Conservation (phyloP, 2,329 filamentous ascomycete genomes). For the Xylogone sp. region DNA sequence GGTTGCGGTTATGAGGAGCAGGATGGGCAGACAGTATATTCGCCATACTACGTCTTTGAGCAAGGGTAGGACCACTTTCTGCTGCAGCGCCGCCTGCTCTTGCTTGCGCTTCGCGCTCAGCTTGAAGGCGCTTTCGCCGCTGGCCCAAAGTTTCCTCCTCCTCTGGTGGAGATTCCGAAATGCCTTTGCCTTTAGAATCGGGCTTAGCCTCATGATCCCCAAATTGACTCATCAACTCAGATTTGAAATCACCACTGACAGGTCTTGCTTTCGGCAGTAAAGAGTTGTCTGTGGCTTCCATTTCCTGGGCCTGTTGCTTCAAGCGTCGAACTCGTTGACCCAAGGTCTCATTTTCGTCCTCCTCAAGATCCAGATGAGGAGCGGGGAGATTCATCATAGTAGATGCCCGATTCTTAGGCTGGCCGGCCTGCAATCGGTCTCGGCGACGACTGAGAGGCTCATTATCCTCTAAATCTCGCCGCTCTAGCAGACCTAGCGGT, state of each 20-base stretch:
- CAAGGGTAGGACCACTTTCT: slow-evolving; percentile 19
- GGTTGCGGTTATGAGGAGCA: slow-evolving; percentile 5
- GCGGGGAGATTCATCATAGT: slow-evolving; percentile 21
- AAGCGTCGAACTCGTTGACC: slow-evolving; percentile 62
- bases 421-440: slow-evolving; percentile 23
- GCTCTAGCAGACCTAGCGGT: slow-evolving; percentile 73
- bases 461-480: slow-evolving; percentile 83
- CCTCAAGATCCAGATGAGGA: slow-evolving; percentile 24
- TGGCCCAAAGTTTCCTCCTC: slow-evolving; percentile 79
- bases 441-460: slow-evolving; percentile 55
- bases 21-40: slow-evolving; percentile 49
- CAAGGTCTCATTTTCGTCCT: slow-evolving; percentile 52
- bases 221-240: slow-evolving; percentile 65
- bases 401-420: slow-evolving; percentile 17
- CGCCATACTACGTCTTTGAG: slow-evolving; percentile 37
- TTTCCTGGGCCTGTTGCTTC: slow-evolving; percentile 46
- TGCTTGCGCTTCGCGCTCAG: slow-evolving; percentile 61
- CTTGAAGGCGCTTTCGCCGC: slow-evolving; percentile 69
- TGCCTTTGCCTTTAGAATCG: slow-evolving; percentile 27
- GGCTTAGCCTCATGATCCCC: slow-evolving; percentile 35
- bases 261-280: slow-evolving; percentile 36
- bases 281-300: slow-evolving; percentile 34
- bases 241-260: slow-evolving; percentile 63
- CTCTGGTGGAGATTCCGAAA: slow-evolving; percentile 31
- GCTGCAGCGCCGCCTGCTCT: slow-evolving; percentile 31